A percentile compares a stretch with the other conserved stretches of the same genome.
phyloP scores from a whole-genome alignment of 2,329 filamentous ascomycete species.

The Reticulascus tulasneorum region DNA sequence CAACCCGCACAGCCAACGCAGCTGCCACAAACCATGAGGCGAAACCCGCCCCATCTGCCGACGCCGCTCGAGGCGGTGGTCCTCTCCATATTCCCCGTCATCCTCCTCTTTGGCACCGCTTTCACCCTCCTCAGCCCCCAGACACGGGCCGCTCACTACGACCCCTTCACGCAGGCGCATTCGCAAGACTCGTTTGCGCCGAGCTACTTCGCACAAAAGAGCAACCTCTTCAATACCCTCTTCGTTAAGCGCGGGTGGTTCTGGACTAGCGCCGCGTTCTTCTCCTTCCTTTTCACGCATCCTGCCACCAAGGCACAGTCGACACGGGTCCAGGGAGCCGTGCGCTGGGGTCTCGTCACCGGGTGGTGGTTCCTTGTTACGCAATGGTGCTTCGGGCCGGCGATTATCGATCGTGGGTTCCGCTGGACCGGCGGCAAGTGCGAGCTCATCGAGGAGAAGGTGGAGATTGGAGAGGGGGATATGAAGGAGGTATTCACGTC shows the following conservation, averaged over 20 bases:
- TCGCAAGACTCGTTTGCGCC: conserved; percentile 54
- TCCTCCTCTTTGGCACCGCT: conserved; percentile 76
- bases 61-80: conserved; percentile 63
- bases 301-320: conserved; percentile 40
- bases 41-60: conserved; percentile 60
- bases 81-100: conserved; percentile 68
- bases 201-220: conserved; percentile 90
- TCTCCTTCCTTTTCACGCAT: conserved; percentile 66
- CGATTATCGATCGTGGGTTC: conserved; percentile 87
- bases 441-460: conserved; percentile 50
- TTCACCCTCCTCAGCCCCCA: conserved; percentile 76
- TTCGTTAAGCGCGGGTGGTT: conserved; percentile 97
- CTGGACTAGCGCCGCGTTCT: conserved; percentile 78
- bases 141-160: conserved; percentile 61
- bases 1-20: conserved; percentile 2
- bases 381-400: conserved; percentile 94
- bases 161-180: conserved; percentile 59
- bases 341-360: conserved; percentile 72
- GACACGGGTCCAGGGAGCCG: conserved; percentile 45
- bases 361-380: conserved; percentile 80
- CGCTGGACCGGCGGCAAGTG: conserved; percentile 84
- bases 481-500: conserved; percentile 60
- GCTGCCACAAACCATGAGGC: conserved; percentile 19
- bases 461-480: conserved; percentile 41
- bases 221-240: conserved; percentile 85